phyloP scores from a whole-genome alignment of 2,329 filamentous ascomycete genomes.

The Zasmidium cellare region DNA sequence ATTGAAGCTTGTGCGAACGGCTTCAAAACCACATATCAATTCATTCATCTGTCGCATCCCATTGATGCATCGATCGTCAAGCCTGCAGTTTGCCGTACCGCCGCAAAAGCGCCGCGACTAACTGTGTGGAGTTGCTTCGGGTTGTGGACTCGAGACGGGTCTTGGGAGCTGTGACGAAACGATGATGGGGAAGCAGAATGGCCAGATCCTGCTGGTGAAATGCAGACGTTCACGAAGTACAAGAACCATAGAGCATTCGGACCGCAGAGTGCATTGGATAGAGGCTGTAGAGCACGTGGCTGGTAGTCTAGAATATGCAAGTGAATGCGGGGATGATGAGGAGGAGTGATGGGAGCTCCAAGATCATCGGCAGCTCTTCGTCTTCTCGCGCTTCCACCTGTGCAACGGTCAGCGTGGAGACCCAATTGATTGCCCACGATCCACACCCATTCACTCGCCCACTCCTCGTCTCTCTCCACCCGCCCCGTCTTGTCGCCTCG shows the following conservation, averaged over 20 bases:
- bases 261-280: background rate
- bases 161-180: background rate
- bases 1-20: background rate
- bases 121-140: constrained; percentile 1
- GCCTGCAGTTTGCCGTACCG: background rate
- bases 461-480: background rate
- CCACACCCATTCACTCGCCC: background rate
- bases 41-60: too few species aligned
- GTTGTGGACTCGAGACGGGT: background rate
- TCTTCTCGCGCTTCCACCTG: background rate
- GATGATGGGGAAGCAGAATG: background rate
- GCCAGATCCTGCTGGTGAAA: background rate
- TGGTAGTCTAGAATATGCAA: background rate
- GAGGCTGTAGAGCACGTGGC: background rate
- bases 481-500: constrained; percentile 1
- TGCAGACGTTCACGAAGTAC: background rate
- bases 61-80: background rate
- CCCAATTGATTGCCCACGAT: constrained; percentile 1
- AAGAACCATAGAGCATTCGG: background rate
- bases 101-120: constrained; percentile 1
- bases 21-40: too few species aligned
- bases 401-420: background rate
- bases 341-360: background rate
- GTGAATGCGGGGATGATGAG: background rate
- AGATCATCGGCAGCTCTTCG: background rate